Base-by-base conservation (phyloP, 2,329 filamentous ascomycete species). In the Anisogramma anomala region DNA sequence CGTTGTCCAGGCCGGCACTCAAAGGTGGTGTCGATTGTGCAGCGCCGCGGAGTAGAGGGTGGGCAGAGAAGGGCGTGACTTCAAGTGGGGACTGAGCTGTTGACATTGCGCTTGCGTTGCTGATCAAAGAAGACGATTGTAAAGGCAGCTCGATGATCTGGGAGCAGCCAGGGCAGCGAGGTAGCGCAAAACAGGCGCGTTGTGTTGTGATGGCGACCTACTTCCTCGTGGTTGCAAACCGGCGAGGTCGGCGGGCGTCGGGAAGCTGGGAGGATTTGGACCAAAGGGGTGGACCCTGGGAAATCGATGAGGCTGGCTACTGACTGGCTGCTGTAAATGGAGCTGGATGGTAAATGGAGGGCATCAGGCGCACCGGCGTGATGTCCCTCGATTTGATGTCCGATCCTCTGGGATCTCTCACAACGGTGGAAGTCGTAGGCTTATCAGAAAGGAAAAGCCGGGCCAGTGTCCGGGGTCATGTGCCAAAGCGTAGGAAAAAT, bases 51-150 rank as follows among this genome's bases (percentile, higher is more conserved):
- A 60, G 58, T 42, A 56, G 54, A 26, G 36, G 32, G 26, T 39
- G 36, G 39, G 55, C 48, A 40, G 57, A 43, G 46, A 61, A 57
- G 49, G 55, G 56, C 42, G 61, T 57, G 49, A 46, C 52, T 47
- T 56, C 55, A 46, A 54, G 39, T 30, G 54, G 51, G 25, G 52
- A 48, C 48, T 59, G 56, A 52, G 53, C 55, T 44, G 57, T 55
- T 56, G 64, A 62, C 65, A 67, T 68, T 52, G 58, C 56, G 56
- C 52, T 41, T 41, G 40, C 44, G 48, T 47, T 49, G 49, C 51
- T 35, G 26, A 47, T 50, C 43, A 50, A 53, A 48, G 45, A 44
- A 37, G 42, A 33, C 44, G 54, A 54, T 46, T 36, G 43, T 40
- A 42, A 54, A 54, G 51, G 46, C 42, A 48, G 52, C 48, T 49